phyloP scores from a whole-genome alignment of 805 yeast genomes.

The Wickerhamiella kurtzmanii region DNA sequence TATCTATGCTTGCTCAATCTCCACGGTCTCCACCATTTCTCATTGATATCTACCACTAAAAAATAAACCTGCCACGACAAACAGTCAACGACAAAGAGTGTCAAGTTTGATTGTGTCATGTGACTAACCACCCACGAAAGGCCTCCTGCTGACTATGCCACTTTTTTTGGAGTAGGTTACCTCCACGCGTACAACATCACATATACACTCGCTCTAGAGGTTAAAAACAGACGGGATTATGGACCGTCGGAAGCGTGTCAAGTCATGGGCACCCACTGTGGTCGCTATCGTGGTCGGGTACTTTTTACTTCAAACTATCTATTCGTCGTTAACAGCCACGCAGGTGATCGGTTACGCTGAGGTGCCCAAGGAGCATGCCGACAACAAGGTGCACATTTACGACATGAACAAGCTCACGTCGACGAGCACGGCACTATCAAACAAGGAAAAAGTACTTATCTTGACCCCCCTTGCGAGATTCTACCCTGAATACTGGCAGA shows the following conservation, averaged over 20 bases:
- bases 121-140: too few species aligned
- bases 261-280: not conserved
- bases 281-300: slow-evolving; percentile 5
- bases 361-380: slow-evolving; percentile 18
- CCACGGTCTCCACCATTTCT: too few species aligned
- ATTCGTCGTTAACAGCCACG: slow-evolving; percentile 11
- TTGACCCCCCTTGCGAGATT: slow-evolving; percentile 85
- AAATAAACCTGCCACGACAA: too few species aligned
- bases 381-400: slow-evolving; percentile 18
- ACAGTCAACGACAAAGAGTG: too few species aligned
- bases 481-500: slow-evolving; percentile 77
- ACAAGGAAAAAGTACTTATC: slow-evolving; percentile 71
- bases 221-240: too few species aligned
- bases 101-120: too few species aligned
- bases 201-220: too few species aligned
- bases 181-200: too few species aligned
- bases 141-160: too few species aligned
- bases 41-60: too few species aligned
- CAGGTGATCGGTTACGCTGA: slow-evolving; percentile 16
- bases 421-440: slow-evolving; percentile 55
- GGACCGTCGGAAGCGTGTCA: slow-evolving; percentile 1
- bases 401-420: slow-evolving; percentile 65
- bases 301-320: slow-evolving; percentile 10
- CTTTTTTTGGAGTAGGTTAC: too few species aligned
- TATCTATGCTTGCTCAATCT: too few species aligned